These are phyloP conservation scores for Aureobasidium lini DNA, from an alignment of 2,329 filamentous ascomycete genomes.

Conservation along the genomic window DNA sequence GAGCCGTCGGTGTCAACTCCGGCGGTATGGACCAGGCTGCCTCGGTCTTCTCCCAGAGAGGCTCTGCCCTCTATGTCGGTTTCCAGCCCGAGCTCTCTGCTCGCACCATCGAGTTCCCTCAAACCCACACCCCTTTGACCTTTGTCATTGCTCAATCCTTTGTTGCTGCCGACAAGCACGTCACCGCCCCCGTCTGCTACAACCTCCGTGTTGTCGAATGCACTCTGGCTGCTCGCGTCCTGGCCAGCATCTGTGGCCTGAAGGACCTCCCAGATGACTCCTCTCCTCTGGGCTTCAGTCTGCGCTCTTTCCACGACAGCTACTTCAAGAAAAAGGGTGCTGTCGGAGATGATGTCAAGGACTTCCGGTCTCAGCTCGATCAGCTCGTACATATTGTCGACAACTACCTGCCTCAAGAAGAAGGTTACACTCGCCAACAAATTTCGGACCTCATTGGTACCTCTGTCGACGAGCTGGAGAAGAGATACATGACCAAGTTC, in stretches of 20 bases:
- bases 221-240: slow-evolving; percentile 69
- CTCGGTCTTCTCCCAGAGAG: slow-evolving; percentile 83
- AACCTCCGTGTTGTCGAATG: slow-evolving; percentile 96
- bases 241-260: slow-evolving; percentile 53
- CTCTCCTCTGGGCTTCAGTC: slow-evolving; percentile 71
- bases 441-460: slow-evolving; percentile 66
- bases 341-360: slow-evolving; percentile 42
- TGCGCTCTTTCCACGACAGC: slow-evolving; percentile 79
- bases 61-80: slow-evolving; percentile 80
- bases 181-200: slow-evolving; percentile 88
- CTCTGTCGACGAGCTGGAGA: slow-evolving; percentile 62
- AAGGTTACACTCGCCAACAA: slow-evolving; percentile 84
- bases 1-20: slow-evolving; percentile 90
- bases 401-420: slow-evolving; percentile 64
- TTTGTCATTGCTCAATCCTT: slow-evolving; percentile 95
- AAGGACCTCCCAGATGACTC: slow-evolving; percentile 66
- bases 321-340: slow-evolving; percentile 57
- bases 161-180: slow-evolving; percentile 88
- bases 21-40: slow-evolving; percentile 98
- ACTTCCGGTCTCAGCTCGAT: slow-evolving; percentile 56
- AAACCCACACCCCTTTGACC: slow-evolving; percentile 71
- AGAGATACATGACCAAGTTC: slow-evolving; percentile 77
- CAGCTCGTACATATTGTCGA: slow-evolving; percentile 63
- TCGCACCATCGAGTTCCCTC: slow-evolving; percentile 72
- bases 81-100: slow-evolving; percentile 76